Evolutionary conservation across 352 stramenopile species (phyloP).

Genomic region (Phytophthora lateralis): DNA sequence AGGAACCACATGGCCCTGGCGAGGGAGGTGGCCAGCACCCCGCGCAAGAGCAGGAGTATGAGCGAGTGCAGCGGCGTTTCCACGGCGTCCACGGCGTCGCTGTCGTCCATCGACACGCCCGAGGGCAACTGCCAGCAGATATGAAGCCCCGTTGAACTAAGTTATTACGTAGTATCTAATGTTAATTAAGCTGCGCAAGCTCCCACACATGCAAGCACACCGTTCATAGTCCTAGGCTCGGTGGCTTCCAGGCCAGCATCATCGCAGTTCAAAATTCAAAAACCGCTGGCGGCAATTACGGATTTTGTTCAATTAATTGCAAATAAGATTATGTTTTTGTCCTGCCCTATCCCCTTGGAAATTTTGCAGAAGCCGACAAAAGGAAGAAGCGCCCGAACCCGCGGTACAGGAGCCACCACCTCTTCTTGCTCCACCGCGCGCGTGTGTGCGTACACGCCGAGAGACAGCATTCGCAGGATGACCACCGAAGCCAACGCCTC

Average conservation of each 20-base stretch:
- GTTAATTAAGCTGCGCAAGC: slow-evolving; percentile 39
- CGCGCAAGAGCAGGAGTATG: slow-evolving; percentile 37
- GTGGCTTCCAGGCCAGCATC: no score
- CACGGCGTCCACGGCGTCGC: slow-evolving; percentile 36
- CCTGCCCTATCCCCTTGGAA: slow-evolving; percentile 2
- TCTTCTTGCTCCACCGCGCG: slow-evolving; percentile 13
- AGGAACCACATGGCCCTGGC: slow-evolving; percentile 28
- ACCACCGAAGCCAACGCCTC: slow-evolving; percentile 44
- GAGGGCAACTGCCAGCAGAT: slow-evolving; percentile 31
- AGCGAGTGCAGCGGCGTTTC: slow-evolving; percentile 44
- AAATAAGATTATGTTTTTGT: neutral
- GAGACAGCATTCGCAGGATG: slow-evolving; percentile 39
- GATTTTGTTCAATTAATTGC: no score
- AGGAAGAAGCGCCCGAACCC: slow-evolving; percentile 16
- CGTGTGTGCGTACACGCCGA: slow-evolving; percentile 32
- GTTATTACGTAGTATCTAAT: slow-evolving; percentile 36
- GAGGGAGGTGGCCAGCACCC: slow-evolving; percentile 23
- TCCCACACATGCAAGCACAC: no score
- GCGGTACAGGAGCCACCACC: slow-evolving; percentile 18
- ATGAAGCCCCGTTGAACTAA: slow-evolving; percentile 24
- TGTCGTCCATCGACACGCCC: slow-evolving; percentile 38
- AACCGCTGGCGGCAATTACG: neutral
- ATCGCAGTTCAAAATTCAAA: neutral
- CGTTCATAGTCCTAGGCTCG: no score
- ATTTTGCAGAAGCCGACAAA: slow-evolving; percentile 11